phyloP scores from a whole-genome alignment of 2,329 filamentous ascomycete genomes.

The Mycogone perniciosa region DNA sequence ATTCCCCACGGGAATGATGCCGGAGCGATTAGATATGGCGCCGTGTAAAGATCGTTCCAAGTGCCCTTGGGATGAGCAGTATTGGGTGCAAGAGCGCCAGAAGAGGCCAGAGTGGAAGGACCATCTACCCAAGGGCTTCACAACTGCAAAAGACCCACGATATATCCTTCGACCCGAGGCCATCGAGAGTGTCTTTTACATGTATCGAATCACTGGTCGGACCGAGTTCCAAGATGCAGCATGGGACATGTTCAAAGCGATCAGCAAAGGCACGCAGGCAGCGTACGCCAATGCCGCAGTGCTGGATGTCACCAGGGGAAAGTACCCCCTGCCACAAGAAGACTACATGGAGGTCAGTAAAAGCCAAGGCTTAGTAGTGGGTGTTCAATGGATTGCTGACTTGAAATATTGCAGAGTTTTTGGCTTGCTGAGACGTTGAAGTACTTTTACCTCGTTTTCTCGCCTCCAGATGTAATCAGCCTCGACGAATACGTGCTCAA shows the following conservation, averaged over 20 bases:
- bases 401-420: conserved; percentile 56
- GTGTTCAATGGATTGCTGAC: neutral
- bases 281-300: conserved; percentile 57
- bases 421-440: conserved; percentile 81
- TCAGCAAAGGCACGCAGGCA: conserved; percentile 53
- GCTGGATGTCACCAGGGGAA: conserved; percentile 45
- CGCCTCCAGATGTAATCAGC: conserved; percentile 49
- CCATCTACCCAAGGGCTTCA: conserved; percentile 47
- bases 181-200: conserved; percentile 73
- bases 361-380: neutral
- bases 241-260: conserved; percentile 64
- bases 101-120: conserved; percentile 15
- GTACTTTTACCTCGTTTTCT: conserved; percentile 66
- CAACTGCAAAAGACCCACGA: conserved; percentile 45
- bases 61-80: conserved; percentile 27
- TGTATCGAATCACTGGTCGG: conserved; percentile 66
- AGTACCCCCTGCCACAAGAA: conserved; percentile 18
- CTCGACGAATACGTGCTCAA: conserved; percentile 56
- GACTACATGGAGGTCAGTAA: conserved; percentile 54
- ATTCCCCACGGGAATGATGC: conserved; percentile 46
- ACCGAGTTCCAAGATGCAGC: conserved; percentile 57
- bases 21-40: conserved; percentile 40
- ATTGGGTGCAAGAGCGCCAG: conserved; percentile 49
- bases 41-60: conserved; percentile 31
- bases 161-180: conserved; percentile 70